A percentile compares a stretch with the other conserved stretches of the same genome.
phyloP scores from a whole-genome alignment of 306 rosid genomes.

The Astragalus membranaceus region DNA sequence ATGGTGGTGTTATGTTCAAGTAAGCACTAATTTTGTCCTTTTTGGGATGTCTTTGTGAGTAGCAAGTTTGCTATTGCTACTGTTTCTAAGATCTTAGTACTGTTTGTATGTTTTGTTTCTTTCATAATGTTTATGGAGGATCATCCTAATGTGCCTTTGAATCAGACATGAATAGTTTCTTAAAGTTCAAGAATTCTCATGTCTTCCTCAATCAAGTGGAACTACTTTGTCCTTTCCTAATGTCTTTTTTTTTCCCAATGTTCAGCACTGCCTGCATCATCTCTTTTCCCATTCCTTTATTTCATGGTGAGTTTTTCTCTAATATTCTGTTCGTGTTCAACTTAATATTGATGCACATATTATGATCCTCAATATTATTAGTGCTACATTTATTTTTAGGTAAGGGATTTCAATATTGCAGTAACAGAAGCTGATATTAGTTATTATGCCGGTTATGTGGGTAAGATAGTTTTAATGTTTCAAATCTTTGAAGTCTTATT shows the following conservation, averaged over 20 bases:
- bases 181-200: too few relatives aligned
- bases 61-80: too few relatives aligned
- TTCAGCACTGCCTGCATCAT: constrained; percentile 31
- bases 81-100: not conserved
- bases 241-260: not conserved
- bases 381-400: constrained; percentile 26
- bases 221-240: not conserved
- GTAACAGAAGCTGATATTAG: constrained; percentile 65
- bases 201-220: too few relatives aligned
- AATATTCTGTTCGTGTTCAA: not conserved
- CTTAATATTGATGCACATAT: not conserved
- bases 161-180: too few relatives aligned
- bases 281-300: constrained; percentile 32
- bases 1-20: constrained; percentile 43
- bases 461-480: constrained; percentile 30
- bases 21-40: constrained; percentile 1
- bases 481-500: not conserved
- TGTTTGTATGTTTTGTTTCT: too few relatives aligned
- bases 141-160: too few relatives aligned
- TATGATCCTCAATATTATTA: not conserved
- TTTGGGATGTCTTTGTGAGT: too few relatives aligned
- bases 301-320: constrained; percentile 30
- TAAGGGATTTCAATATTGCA: constrained; percentile 76
- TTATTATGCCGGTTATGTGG: constrained; percentile 72
- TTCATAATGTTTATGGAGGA: too few relatives aligned